These are phyloP conservation scores for Amanita pseudoporphyria DNA, from an alignment of 768 basidiomycete species.

Conservation along the genomic window DNA sequence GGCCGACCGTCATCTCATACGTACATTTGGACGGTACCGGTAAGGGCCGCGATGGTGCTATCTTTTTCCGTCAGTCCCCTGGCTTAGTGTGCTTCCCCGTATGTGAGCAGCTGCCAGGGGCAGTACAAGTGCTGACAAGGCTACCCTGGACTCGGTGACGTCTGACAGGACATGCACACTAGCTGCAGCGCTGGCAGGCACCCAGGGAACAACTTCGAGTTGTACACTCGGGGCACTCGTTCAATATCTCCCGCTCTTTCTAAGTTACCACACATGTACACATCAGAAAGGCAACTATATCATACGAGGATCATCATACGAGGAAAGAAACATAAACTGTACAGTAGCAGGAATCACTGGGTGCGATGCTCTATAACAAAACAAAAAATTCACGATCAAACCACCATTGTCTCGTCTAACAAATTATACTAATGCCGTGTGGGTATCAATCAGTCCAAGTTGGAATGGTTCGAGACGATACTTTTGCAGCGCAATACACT, in stretches of 20 bases:
- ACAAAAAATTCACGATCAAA: conserved; percentile 14
- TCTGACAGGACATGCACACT: too few relatives aligned
- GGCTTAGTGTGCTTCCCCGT: too few relatives aligned
- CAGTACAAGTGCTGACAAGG: too few relatives aligned
- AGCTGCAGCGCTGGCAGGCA: neutral
- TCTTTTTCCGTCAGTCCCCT: neutral
- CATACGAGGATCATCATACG: neutral
- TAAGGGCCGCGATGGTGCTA: neutral
- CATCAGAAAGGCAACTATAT: neutral
- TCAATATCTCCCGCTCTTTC: neutral
- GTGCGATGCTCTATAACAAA: conserved; percentile 55
- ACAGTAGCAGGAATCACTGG: conserved; percentile 5
- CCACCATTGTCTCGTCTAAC: conserved; percentile 35
- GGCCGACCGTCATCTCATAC: neutral
- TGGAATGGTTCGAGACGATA: conserved; percentile 18
- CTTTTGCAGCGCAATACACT: conserved; percentile 20
- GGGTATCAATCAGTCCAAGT: conserved; percentile 22
- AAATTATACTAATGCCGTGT: conserved; percentile 11
- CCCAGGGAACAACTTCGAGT: neutral
- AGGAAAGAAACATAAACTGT: conserved; percentile 5
- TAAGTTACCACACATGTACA: neutral
- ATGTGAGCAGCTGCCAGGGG: too few relatives aligned
- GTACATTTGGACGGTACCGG: neutral
- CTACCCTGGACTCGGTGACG: too few relatives aligned
- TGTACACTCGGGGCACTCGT: too few relatives aligned